A percentile compares a stretch with the other conserved stretches of the same genome.
Conservation (phyloP, 1,284 basidiomycete species). For the Coriolopsis trogii region DNA sequence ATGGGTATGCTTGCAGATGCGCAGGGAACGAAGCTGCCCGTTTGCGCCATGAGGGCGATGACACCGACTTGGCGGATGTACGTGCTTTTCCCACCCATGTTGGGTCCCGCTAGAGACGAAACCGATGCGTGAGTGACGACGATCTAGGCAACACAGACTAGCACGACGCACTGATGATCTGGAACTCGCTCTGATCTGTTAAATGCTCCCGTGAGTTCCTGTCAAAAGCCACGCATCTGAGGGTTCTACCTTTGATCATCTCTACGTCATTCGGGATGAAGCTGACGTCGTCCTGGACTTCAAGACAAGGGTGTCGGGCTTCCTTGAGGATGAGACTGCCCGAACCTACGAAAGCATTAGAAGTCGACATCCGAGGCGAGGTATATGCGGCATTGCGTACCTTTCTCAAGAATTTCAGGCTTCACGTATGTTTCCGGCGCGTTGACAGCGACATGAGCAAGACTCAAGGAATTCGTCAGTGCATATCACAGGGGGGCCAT, state of each 20-base stretch:
- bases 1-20: conserved; percentile 85
- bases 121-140: too few species aligned
- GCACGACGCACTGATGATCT: conserved; percentile 73
- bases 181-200: conserved; percentile 78
- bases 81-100: conserved; percentile 96
- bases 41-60: conserved; percentile 94
- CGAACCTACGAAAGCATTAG: conserved; percentile 50
- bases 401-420: conserved; percentile 75
- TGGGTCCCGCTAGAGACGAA: conserved; percentile 79
- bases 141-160: background rate
- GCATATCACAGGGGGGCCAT: background rate
- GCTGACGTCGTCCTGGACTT: conserved; percentile 93
- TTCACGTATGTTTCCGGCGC: conserved; percentile 90
- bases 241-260: conserved; percentile 83
- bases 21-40: conserved; percentile 95
- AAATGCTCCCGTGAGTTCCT: conserved; percentile 1
- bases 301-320: conserved; percentile 94
- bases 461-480: conserved; percentile 46
- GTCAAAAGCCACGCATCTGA: too few species aligned
- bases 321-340: conserved; percentile 80
- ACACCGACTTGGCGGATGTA: conserved; percentile 94
- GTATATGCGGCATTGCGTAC: conserved; percentile 38
- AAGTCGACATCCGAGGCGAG: background rate
- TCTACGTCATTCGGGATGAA: conserved; percentile 97
- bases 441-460: conserved; percentile 88